Conservation (phyloP, 208 protist species). For the Trypanosoma platydactyli region DNA sequence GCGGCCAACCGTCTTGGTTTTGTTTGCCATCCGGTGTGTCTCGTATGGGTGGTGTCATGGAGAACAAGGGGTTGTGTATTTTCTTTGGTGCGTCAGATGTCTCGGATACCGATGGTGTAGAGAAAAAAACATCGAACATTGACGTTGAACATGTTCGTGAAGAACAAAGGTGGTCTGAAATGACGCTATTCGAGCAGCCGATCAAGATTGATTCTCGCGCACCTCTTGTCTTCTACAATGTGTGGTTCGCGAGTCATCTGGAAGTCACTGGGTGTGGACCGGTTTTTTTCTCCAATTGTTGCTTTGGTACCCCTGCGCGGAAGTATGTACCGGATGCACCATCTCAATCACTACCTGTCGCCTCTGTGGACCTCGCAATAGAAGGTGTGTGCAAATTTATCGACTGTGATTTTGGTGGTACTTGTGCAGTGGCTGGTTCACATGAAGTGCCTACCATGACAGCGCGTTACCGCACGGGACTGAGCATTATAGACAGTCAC, state of each 20-base stretch:
- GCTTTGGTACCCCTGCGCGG: slow-evolving; percentile 32
- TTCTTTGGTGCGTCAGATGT: not conserved
- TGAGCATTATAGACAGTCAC: slow-evolving; percentile 21
- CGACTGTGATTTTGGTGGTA: slow-evolving; percentile 22
- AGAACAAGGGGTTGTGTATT: slow-evolving; percentile 25
- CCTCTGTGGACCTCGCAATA: slow-evolving; percentile 18
- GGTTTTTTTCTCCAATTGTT: slow-evolving; percentile 60
- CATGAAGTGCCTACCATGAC: slow-evolving; percentile 22
- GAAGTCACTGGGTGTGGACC: slow-evolving; percentile 41
- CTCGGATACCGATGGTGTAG: not conserved
- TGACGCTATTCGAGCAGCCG: slow-evolving; percentile 32
- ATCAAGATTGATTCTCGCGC: slow-evolving; percentile 48
- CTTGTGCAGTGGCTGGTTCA: slow-evolving; percentile 4
- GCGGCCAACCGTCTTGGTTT: slow-evolving; percentile 7
- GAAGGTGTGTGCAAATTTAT: slow-evolving; percentile 18
- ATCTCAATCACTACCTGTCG: slow-evolving; percentile 1
- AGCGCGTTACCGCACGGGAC: slow-evolving; percentile 6
- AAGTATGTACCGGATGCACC: not conserved
- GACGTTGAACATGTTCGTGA: not conserved
- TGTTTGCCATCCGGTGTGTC: slow-evolving; percentile 1
- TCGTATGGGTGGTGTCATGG: slow-evolving; percentile 6
- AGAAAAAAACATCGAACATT: not conserved
- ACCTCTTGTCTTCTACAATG: slow-evolving; percentile 39
- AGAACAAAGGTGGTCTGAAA: not conserved
- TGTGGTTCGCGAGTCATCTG: slow-evolving; percentile 49